phyloP scores from a whole-genome alignment of 2,329 filamentous ascomycete genomes.

The Fusarium decemcellulare region DNA sequence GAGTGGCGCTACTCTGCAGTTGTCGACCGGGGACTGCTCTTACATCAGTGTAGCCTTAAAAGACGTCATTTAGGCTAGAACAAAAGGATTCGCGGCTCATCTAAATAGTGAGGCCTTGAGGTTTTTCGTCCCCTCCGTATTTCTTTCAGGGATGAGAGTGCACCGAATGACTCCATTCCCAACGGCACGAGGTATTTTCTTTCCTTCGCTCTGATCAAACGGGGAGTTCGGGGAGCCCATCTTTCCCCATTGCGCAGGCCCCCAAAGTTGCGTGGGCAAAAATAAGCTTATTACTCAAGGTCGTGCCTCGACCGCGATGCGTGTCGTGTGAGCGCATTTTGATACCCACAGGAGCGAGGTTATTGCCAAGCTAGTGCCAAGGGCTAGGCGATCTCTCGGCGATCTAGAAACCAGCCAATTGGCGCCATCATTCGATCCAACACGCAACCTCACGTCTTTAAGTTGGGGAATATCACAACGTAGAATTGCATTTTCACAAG shows the following conservation, averaged over 20 bases:
- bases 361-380: conserved; percentile 40
- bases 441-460: conserved; percentile 13
- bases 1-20: conserved; percentile 24
- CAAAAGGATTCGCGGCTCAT: conserved; percentile 29
- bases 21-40: conserved; percentile 20
- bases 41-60: conserved; percentile 37
- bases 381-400: conserved; percentile 41
- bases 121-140: background rate
- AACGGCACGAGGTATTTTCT: background rate
- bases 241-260: background rate
- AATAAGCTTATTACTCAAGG: conserved; percentile 43
- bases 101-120: background rate
- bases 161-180: background rate
- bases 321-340: background rate
- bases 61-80: conserved; percentile 37
- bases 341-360: conserved; percentile 27
- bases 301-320: background rate
- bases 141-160: background rate
- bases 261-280: background rate
- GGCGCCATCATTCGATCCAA: background rate
- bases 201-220: background rate
- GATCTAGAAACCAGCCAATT: conserved; percentile 28
- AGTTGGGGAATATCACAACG: background rate
- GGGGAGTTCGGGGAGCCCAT: conserved; percentile 36
- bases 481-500: background rate